Evolutionary conservation across 2,329 filamentous ascomycete genomes (phyloP).

Genomic region (Fusarium gaditjirri): DNA sequence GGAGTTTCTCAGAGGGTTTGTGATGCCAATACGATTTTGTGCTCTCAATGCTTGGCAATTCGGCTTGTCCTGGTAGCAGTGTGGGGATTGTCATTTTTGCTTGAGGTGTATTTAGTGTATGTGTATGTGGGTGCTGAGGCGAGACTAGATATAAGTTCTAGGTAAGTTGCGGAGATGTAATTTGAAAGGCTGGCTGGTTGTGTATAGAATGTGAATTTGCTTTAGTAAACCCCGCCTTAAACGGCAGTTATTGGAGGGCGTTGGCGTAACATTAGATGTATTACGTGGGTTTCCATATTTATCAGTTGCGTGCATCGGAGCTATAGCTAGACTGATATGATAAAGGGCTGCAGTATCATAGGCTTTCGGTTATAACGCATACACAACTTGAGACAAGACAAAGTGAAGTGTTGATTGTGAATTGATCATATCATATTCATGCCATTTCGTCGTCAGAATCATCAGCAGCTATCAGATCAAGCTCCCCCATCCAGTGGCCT

Average conservation of each 20-base stretch:
- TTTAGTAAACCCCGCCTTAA: slow-evolving; percentile 13
- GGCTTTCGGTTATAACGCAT: not conserved
- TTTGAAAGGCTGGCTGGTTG: not conserved
- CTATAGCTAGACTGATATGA: not conserved
- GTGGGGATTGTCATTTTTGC: slow-evolving; percentile 47
- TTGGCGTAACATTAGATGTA: not conserved
- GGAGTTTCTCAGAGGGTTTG: slow-evolving; percentile 70
- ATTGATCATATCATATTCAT: slow-evolving; percentile 50
- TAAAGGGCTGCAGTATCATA: not conserved
- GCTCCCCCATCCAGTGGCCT: slow-evolving; percentile 23
- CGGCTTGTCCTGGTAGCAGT: slow-evolving; percentile 54
- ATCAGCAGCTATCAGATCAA: slow-evolving; percentile 45
- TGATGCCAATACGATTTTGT: slow-evolving; percentile 79
- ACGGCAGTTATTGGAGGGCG: not conserved
- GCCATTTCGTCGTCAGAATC: slow-evolving; percentile 48
- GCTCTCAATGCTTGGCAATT: slow-evolving; percentile 69
- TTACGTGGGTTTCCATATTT: slow-evolving; percentile 16
- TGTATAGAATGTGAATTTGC: not conserved
- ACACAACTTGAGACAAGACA: not conserved
- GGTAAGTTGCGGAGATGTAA: not conserved
- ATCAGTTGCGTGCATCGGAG: not conserved
- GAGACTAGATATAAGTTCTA: not conserved
- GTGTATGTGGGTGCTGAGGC: not conserved
- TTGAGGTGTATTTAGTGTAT: not conserved
- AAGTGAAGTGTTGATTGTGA: slow-evolving; percentile 23